Conservation (phyloP, 352 stramenopile genomes). For the Phytophthora foliorum region DNA sequence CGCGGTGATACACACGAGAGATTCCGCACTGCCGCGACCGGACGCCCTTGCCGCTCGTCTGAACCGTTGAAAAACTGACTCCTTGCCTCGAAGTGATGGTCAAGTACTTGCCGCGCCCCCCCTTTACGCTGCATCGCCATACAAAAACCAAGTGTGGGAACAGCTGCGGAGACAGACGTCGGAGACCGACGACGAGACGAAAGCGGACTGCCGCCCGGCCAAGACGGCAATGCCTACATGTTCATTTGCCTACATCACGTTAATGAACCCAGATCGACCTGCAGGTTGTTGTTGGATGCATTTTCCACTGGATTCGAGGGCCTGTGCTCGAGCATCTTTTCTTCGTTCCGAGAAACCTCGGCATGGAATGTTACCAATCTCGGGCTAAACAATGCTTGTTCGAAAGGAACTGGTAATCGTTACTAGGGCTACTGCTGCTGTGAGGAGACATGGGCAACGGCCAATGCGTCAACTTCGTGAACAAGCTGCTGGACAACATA, state of each 20-base stretch:
- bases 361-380: slow-evolving; percentile 20
- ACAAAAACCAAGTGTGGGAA: slow-evolving; percentile 5
- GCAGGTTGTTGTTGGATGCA: not conserved
- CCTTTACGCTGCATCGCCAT: not conserved
- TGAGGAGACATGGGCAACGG: not conserved
- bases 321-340: not conserved
- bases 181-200: slow-evolving; percentile 6
- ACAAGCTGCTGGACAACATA: too few relatives aligned
- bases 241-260: not conserved
- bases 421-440: slow-evolving; percentile 2
- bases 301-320: not conserved
- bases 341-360: slow-evolving; percentile 10
- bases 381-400: not conserved
- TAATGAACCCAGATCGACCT: not conserved
- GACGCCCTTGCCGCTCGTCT: slow-evolving; percentile 22
- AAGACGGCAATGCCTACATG: not conserved
- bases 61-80: slow-evolving; percentile 40
- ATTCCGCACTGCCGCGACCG: slow-evolving; percentile 38
- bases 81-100: slow-evolving; percentile 24
- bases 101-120: slow-evolving; percentile 13
- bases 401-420: slow-evolving; percentile 25
- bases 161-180: slow-evolving; percentile 1
- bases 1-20: slow-evolving; percentile 33
- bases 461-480: too few relatives aligned
- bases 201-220: not conserved